Conservation (phyloP, 768 basidiomycete species). For the Mycena polygramma region DNA sequence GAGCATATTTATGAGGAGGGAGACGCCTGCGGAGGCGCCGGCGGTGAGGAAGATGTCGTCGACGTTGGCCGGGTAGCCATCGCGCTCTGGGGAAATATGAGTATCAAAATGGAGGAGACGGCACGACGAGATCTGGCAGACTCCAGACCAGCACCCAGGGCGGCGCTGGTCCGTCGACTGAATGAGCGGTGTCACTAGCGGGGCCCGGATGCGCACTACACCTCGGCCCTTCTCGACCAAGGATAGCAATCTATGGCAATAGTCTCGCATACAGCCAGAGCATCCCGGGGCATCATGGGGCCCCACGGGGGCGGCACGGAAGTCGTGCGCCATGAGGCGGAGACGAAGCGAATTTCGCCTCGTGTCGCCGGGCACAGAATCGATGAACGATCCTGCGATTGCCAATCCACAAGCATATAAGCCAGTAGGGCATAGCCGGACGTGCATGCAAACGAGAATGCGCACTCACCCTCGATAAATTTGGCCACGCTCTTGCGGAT, state of each 20-base stretch:
- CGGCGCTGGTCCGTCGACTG: too few relatives aligned
- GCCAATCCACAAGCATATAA: neutral
- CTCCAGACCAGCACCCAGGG: too few relatives aligned
- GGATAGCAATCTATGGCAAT: too few relatives aligned
- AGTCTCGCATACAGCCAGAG: too few relatives aligned
- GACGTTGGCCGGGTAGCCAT: constrained; percentile 87
- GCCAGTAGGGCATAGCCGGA: too few relatives aligned
- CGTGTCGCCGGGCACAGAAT: neutral
- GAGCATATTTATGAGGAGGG: constrained; percentile 84
- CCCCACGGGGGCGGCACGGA: too few relatives aligned
- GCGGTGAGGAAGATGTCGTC: constrained; percentile 94
- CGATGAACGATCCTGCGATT: neutral
- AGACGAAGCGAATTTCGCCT: too few relatives aligned
- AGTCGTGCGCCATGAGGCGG: too few relatives aligned
- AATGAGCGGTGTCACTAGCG: too few relatives aligned
- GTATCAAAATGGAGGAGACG: neutral
- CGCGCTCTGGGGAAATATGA: constrained; percentile 77
- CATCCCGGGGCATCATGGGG: too few relatives aligned
- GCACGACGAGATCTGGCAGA: constrained; percentile 12
- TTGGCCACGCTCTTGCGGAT: constrained; percentile 91
- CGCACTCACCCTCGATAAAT: constrained; percentile 83
- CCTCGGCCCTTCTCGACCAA: too few relatives aligned
- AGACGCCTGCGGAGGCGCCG: constrained; percentile 96
- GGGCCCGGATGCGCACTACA: too few relatives aligned
- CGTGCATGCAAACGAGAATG: neutral